Evolutionary conservation across 1,284 basidiomycete species (phyloP), one percentile per base, ranked within the genome.

Genomic region (Trametes pubescens): DNA sequence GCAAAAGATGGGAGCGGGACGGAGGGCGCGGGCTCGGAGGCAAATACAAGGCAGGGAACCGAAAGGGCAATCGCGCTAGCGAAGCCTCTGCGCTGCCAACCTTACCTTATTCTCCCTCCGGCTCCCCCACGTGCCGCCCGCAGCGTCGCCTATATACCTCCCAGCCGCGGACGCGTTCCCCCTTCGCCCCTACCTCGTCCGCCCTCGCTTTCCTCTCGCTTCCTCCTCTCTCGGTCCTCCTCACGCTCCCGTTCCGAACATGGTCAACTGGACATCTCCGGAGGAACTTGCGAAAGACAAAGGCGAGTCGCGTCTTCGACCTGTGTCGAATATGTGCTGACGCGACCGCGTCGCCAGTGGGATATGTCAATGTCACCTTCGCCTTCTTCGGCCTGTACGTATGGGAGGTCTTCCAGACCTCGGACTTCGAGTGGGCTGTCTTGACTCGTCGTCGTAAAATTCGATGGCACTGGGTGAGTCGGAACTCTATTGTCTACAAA

Each of bases 361-460:
- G 82, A 55, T 88, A 89, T 72, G 76, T 78, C 54, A 85, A 87
- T 67, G 71, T 89, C 52, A 81, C 89, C 34, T 87, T 87, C 70
- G 76, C 80, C 26, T 80, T 88, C 60, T 86, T 86, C 66, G 90
- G 90, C 35, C 71, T 89, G 38, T 88, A 88, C 67, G 62, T 86
- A 24, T 91, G 89, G 89, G 90, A 92, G 73, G 66, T 92, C 43
- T 80, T 86, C 66, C 76, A 81, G 68, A 90, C 89, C 5, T 82
- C 76, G 58, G 80, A 80, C 62, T 91, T 91, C 68, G 90, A 92
- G 71, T 84, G 83, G 82, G 88, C 88, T 29, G 71, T 91, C 44
- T 65, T 91, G 48, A 82, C 79, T 29, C 71, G 82, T 29, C 80
- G 80, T 61, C 82, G 88, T 53, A 83, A 77, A 71, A 84, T 89